A percentile compares a stretch with the other conserved stretches of the same genome.
These are phyloP conservation scores for Perilla frutescens DNA, from an alignment of 257 asterid genomes.

Conservation along the genomic window DNA sequence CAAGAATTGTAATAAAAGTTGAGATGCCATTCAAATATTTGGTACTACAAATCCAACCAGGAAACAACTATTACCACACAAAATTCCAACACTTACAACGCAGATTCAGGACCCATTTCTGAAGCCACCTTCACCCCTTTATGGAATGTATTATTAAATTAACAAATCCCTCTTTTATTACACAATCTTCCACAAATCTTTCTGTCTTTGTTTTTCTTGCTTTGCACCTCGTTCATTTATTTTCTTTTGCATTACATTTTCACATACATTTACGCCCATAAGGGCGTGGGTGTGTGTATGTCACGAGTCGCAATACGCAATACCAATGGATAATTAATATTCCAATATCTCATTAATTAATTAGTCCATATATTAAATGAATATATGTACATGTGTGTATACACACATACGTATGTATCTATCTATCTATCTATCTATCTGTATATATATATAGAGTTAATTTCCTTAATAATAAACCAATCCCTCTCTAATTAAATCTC, in stretches of 20 bases:
- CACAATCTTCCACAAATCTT: constrained; percentile 7
- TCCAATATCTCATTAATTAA: too few species aligned
- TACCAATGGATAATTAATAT: too few species aligned
- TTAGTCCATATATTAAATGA: too few species aligned
- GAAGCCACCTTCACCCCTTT: constrained; percentile 22
- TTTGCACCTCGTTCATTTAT: too few species aligned
- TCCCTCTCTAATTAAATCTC: too few species aligned
- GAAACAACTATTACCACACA: constrained; percentile 30
- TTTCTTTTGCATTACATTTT: too few species aligned
- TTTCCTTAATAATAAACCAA: not conserved
- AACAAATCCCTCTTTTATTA: not conserved
- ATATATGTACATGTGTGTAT: too few species aligned
- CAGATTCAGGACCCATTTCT: constrained; percentile 40
- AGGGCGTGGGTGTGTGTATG: too few species aligned
- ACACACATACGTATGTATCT: too few species aligned
- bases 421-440: too few species aligned
- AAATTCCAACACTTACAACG: constrained; percentile 46
- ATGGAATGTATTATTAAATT: not conserved
- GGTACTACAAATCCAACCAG: constrained; percentile 34
- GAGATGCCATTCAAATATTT: not conserved
- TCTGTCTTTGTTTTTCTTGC: not conserved
- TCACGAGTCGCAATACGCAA: too few species aligned
- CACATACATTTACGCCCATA: not conserved
- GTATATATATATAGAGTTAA: too few species aligned
- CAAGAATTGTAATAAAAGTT: not conserved